Percentiles rank a stretch among this genome's conserved stretches.
phyloP scores from a whole-genome alignment of 1,284 basidiomycete species.

The Ceratobasidium sp. region DNA sequence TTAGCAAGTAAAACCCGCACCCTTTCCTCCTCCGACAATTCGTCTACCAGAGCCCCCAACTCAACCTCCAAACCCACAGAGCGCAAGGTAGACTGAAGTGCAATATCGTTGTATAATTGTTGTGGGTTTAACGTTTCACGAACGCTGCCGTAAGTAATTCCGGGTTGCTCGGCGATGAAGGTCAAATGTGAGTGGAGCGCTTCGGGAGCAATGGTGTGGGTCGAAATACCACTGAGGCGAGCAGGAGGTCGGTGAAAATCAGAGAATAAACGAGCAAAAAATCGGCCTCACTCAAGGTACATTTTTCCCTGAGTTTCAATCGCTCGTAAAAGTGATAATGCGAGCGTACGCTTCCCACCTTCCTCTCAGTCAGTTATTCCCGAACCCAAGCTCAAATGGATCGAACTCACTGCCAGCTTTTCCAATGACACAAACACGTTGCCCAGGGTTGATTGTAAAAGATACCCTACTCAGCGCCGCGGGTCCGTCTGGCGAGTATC shows the following conservation, averaged over 20 bases:
- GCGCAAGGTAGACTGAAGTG: neutral
- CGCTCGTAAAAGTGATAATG: conserved; percentile 13
- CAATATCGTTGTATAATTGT: neutral
- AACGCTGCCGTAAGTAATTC: neutral
- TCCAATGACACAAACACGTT: conserved; percentile 26
- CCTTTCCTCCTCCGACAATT: neutral
- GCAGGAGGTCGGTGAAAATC: neutral
- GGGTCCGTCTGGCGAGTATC: conserved; percentile 3
- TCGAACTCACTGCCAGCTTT: conserved; percentile 2
- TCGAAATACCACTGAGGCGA: conserved; percentile 20
- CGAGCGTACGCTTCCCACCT: conserved; percentile 24
- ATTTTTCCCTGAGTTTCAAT: conserved; percentile 20
- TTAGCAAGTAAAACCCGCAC: neutral
- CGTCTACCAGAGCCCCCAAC: neutral
- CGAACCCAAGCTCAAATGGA: neutral
- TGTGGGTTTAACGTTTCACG: conserved; percentile 17
- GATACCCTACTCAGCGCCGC: neutral
- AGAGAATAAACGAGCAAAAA: neutral
- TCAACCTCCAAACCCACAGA: neutral
- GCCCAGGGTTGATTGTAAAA: conserved; percentile 1
- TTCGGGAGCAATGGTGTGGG: conserved; percentile 16
- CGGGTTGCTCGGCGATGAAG: conserved; percentile 11
- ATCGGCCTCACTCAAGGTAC: conserved; percentile 22
- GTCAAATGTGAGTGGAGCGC: neutral
- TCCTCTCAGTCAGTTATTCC: neutral